Percentiles rank a stretch among this genome's conserved stretches.
phyloP scores from a whole-genome alignment of 441 rosid species.

The Erysimum cheiri region DNA sequence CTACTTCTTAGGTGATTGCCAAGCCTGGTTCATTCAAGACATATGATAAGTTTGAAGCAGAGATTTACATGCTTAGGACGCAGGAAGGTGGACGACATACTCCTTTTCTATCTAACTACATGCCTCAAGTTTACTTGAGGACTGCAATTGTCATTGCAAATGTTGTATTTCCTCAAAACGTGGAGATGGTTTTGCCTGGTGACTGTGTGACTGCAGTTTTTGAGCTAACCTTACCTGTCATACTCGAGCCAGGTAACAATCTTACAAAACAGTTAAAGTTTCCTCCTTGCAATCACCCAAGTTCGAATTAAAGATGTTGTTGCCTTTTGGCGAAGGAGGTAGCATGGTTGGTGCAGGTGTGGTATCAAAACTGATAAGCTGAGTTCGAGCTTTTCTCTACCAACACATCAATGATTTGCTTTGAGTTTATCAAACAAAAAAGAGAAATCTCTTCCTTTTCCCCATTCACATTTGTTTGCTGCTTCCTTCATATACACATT shows the following conservation, averaged over 20 bases:
- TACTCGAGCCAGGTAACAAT: constrained; percentile 22
- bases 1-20: constrained; percentile 72
- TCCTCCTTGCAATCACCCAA: too few relatives aligned
- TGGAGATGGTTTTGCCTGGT: constrained; percentile 96
- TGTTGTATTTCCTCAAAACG: constrained; percentile 74
- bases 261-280: too few relatives aligned
- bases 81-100: constrained; percentile 99
- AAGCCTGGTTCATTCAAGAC: constrained; percentile 87
- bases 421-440: too few relatives aligned
- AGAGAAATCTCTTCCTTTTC: too few relatives aligned
- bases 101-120: constrained; percentile 83
- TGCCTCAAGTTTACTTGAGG: constrained; percentile 91
- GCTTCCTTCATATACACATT: too few relatives aligned
- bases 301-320: too few relatives aligned
- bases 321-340: too few relatives aligned
- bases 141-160: constrained; percentile 56
- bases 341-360: too few relatives aligned
- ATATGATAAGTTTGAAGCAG: constrained; percentile 82
- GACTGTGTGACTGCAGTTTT: constrained; percentile 11
- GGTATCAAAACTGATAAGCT: too few relatives aligned
- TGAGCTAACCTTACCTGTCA: constrained; percentile 37
- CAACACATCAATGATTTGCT: too few relatives aligned
- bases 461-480: too few relatives aligned
- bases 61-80: constrained; percentile 87
- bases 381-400: too few relatives aligned